Conservation (phyloP, 2,329 filamentous ascomycete species). For the Neonectria coccinea region DNA sequence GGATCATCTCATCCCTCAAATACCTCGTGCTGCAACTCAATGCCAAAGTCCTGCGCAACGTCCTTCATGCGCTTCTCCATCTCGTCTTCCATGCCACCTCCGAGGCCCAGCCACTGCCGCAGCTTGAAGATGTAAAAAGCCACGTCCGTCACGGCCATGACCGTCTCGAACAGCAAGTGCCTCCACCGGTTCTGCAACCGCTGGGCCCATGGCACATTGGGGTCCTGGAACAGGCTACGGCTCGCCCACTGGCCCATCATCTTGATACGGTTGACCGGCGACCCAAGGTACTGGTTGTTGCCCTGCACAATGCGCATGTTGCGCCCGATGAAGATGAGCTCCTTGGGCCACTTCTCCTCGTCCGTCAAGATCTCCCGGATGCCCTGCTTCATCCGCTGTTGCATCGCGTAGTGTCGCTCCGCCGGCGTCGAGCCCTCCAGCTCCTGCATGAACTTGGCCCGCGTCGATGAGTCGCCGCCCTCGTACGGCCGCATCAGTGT, state of each 20-base stretch:
- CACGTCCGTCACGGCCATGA: conserved; percentile 81
- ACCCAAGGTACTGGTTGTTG: conserved; percentile 91
- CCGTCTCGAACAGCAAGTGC: conserved; percentile 84
- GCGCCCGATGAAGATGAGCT: conserved; percentile 90
- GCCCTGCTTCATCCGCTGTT: conserved; percentile 80
- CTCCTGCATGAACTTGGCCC: conserved; percentile 73
- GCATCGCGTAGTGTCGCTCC: conserved; percentile 91
- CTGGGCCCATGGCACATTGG: conserved; percentile 70
- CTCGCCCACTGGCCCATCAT: conserved; percentile 93
- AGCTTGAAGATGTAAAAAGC: conserved; percentile 86
- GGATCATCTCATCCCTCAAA: conserved; percentile 77
- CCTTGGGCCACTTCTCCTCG: conserved; percentile 88
- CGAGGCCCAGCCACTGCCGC: conserved; percentile 79
- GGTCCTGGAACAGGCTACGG: conserved; percentile 81
- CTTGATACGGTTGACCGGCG: conserved; percentile 91
- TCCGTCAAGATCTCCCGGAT: conserved; percentile 79
- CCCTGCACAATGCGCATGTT: conserved; percentile 94
- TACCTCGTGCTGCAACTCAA: conserved; percentile 88
- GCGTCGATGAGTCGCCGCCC: conserved; percentile 79
- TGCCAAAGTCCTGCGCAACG: conserved; percentile 90
- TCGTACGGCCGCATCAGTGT: conserved; percentile 92
- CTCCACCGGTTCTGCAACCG: conserved; percentile 76
- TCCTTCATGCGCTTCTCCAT: conserved; percentile 88
- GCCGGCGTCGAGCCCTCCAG: conserved; percentile 68
- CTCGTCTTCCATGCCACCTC: conserved; percentile 92